Base-by-base conservation (phyloP, 352 stramenopile genomes). In the Phytophthora pinifolia region DNA sequence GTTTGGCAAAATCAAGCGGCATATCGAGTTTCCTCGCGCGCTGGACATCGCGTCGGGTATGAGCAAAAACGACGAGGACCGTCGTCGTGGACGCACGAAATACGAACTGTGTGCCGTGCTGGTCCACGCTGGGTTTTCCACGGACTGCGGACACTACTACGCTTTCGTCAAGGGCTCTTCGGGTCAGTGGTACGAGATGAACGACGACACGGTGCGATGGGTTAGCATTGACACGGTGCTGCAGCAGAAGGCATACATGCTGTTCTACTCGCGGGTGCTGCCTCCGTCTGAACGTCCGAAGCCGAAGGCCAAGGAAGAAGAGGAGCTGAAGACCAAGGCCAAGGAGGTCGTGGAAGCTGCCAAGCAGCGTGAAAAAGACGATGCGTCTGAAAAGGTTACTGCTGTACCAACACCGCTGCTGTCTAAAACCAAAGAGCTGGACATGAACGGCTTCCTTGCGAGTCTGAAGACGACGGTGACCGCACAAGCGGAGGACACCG, bases 161-260 rank as follows among this genome's bases (percentile, higher is more conserved):
- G 76, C 86, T 18, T 97, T 96, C 46, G 81, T 97, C 0, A 88
- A 89, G 37, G 88, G 85, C 10, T 79, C 83, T 10, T 93, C 88
- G 0, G 84, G 88, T n/a, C 79, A 91, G 59, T 97, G 90, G 90
- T 93, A 95, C 58, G 79, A 94, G 55, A 97, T 97, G 88, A 95
- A 97, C 59, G 90, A 97, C 54, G 80, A 92, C 36, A 79, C 71
- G 13, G 88, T 96, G 18, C 74, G 83, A 29, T 91, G 90, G 78
- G 88, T 96, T 14, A 89, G 81, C 44, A 2, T 91, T n/a, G 79
- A 94, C 30, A 94, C 78, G 5, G 88, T 94, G 47, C 68, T 97
- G 31, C 71, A 88, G 44, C 86, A 96, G 35, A 89, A 92, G 51
- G 88, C 86, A 25, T 97, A 97, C 68, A 91, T 97, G 77, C 74